These are phyloP conservation scores for Rhizopogon vulgaris DNA, from an alignment of 768 basidiomycete species.

Conservation along the genomic window DNA sequence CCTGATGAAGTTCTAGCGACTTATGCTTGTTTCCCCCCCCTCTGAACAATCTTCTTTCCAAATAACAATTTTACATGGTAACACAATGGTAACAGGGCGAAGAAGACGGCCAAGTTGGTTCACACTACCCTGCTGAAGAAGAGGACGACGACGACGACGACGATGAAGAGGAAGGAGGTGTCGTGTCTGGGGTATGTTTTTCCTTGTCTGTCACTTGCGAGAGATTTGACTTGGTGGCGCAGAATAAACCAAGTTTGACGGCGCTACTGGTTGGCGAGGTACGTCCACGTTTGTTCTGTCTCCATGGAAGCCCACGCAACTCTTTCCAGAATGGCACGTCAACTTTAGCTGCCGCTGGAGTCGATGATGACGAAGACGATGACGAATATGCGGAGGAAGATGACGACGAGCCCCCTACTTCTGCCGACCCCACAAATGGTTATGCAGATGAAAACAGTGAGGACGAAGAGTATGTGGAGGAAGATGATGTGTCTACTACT, in stretches of 20 bases:
- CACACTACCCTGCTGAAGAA: neutral
- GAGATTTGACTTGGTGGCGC: neutral
- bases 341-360: neutral
- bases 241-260: slow-evolving; percentile 16
- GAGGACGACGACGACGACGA: slow-evolving; percentile 18
- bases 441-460: slow-evolving; percentile 14
- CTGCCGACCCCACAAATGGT: slow-evolving; percentile 19
- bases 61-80: neutral
- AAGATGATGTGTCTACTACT: slow-evolving; percentile 1
- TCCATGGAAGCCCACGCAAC: neutral
- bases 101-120: slow-evolving; percentile 6
- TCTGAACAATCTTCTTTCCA: neutral
- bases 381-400: slow-evolving; percentile 19
- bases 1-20: neutral
- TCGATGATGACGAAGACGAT: slow-evolving; percentile 9
- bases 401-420: neutral
- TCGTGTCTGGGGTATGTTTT: slow-evolving; percentile 8
- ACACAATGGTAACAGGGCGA: slow-evolving; percentile 12
- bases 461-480: slow-evolving; percentile 6
- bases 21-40: neutral
- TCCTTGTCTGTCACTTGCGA: neutral
- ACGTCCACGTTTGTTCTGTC: neutral
- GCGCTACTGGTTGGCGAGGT: slow-evolving; percentile 18
- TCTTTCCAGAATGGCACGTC: slow-evolving; percentile 10
- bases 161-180: slow-evolving; percentile 3